Conservation (phyloP, 2,329 filamentous ascomycete species). For the Exophiala oligosperma region DNA sequence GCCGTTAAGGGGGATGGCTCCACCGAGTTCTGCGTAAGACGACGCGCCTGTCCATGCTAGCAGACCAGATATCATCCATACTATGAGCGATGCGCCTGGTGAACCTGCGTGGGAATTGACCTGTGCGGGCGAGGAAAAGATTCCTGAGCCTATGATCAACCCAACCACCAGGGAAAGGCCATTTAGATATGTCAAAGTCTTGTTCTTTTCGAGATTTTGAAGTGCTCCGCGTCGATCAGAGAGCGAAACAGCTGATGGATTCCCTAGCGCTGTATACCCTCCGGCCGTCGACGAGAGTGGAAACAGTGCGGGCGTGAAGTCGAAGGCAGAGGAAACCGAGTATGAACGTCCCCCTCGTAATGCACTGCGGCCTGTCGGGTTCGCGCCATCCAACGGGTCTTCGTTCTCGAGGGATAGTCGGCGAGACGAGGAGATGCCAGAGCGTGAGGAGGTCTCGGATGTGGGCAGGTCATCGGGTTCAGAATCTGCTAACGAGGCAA, state of each 20-base stretch:
- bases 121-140: conserved; percentile 91
- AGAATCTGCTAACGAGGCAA: conserved; percentile 89
- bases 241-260: conserved; percentile 58
- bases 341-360: conserved; percentile 64
- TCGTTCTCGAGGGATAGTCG: conserved; percentile 85
- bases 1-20: conserved; percentile 92
- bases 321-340: conserved; percentile 89
- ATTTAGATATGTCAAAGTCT: conserved; percentile 92
- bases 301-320: conserved; percentile 91
- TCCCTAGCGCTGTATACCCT: conserved; percentile 83
- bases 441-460: conserved; percentile 72
- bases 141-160: conserved; percentile 91
- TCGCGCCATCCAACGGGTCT: conserved; percentile 65
- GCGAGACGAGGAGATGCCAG: conserved; percentile 89
- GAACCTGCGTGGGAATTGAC: conserved; percentile 91
- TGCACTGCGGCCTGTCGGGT: conserved; percentile 53
- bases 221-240: conserved; percentile 57
- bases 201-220: conserved; percentile 89
- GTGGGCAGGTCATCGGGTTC: conserved; percentile 57
- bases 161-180: conserved; percentile 88
- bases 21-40: conserved; percentile 92
- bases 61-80: conserved; percentile 88
- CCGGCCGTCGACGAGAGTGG: conserved; percentile 79
- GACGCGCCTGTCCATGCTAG: conserved; percentile 94
- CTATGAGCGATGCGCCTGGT: conserved; percentile 82